Percentiles rank a stretch among this genome's conserved stretches.
phyloP scores from a whole-genome alignment of 2,329 filamentous ascomycete genomes.

The Metarhizium album region DNA sequence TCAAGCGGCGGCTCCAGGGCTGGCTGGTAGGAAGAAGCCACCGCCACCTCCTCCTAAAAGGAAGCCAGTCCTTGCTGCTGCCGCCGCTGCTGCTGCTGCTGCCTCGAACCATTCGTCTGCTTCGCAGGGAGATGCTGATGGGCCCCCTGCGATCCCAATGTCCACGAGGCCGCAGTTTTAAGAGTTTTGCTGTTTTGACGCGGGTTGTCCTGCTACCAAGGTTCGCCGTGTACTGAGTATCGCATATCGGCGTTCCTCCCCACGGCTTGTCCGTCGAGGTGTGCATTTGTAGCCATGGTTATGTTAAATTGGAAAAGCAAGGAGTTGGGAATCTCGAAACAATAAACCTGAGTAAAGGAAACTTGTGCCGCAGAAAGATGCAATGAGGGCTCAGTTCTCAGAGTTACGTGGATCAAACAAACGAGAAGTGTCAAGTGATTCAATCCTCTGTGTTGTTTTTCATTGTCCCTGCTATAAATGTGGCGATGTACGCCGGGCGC shows the following conservation, averaged over 20 bases:
- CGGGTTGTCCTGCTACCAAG: neutral
- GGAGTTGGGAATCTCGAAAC: neutral
- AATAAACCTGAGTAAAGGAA: neutral
- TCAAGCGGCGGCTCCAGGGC: neutral
- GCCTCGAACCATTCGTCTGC: slow-evolving; percentile 5
- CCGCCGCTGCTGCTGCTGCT: slow-evolving; percentile 12
- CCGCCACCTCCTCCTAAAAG: slow-evolving; percentile 43
- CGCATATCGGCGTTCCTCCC: slow-evolving; percentile 6
- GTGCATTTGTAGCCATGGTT: neutral
- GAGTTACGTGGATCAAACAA: neutral
- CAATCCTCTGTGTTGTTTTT: slow-evolving; percentile 5
- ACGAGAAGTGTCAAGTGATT: neutral
- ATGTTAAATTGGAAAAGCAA: neutral
- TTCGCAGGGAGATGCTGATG: slow-evolving; percentile 20
- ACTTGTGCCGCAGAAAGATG: neutral
- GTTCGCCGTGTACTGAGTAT: neutral
- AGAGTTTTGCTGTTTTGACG: neutral
- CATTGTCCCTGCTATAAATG: slow-evolving; percentile 7
- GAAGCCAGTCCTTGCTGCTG: slow-evolving; percentile 30
- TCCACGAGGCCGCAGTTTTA: slow-evolving; percentile 38
- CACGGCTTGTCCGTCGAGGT: neutral
- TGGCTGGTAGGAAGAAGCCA: slow-evolving; percentile 40
- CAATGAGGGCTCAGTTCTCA: neutral
- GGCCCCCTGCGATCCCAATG: slow-evolving; percentile 42
- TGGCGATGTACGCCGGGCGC: slow-evolving; percentile 9